Conservation (phyloP, 805 yeast genomes). For the Yamadazyma scolyti region DNA sequence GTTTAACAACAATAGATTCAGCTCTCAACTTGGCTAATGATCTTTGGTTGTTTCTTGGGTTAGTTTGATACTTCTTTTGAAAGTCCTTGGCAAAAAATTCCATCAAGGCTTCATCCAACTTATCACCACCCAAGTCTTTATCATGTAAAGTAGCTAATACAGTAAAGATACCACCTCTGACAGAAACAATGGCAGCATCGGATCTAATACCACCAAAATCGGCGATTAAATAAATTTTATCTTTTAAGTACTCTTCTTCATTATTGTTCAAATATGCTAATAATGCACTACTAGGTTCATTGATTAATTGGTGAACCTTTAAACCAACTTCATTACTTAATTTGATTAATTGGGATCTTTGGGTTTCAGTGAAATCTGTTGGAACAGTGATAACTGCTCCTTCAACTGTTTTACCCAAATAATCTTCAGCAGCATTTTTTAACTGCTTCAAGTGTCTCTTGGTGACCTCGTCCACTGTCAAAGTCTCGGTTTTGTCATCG, state of each 20-base stretch:
- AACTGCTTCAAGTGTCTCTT: conserved; percentile 81
- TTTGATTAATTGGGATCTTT: conserved; percentile 58
- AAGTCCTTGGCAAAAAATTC: conserved; percentile 91
- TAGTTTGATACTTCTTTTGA: conserved; percentile 77
- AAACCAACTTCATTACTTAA: conserved; percentile 72
- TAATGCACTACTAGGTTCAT: conserved; percentile 90
- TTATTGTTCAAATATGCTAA: conserved; percentile 66
- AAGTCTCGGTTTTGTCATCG: conserved; percentile 44
- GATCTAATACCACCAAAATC: conserved; percentile 95
- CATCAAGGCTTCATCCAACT: conserved; percentile 73
- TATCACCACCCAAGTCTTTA: conserved; percentile 80
- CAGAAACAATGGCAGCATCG: conserved; percentile 91
- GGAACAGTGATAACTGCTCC: conserved; percentile 90
- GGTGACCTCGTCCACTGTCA: conserved; percentile 74
- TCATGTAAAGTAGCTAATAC: conserved; percentile 82
- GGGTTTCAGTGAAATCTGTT: conserved; percentile 75
- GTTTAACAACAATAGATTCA: conserved; percentile 80
- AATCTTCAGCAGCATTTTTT: conserved; percentile 88
- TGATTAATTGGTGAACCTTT: conserved; percentile 78
- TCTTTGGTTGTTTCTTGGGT: conserved; percentile 78
- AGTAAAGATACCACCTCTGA: conserved; percentile 92
- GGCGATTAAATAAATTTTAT: conserved; percentile 83
- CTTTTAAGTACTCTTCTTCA: conserved; percentile 49
- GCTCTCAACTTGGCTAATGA: conserved; percentile 84
- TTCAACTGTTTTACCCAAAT: conserved; percentile 74